phyloP scores from a whole-genome alignment of 2,329 filamentous ascomycete species.

The Phialocephala sp. region DNA sequence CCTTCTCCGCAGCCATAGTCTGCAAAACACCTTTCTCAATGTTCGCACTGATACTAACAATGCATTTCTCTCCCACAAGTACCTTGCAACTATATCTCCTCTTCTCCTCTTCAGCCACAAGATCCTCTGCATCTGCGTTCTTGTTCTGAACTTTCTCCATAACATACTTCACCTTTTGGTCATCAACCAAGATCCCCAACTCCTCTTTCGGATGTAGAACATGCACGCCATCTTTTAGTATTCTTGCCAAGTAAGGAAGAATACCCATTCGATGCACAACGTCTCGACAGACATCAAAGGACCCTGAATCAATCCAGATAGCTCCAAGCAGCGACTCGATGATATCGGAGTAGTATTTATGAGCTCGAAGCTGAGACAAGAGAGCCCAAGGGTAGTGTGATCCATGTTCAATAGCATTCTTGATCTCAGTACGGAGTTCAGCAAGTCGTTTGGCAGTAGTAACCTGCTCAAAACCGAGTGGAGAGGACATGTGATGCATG shows the following conservation, averaged over 20 bases:
- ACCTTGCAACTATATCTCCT: slow-evolving; percentile 53
- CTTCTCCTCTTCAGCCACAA: slow-evolving; percentile 14
- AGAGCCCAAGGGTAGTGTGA: slow-evolving; percentile 76
- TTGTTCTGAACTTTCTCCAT: slow-evolving; percentile 37
- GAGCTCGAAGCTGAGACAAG: slow-evolving; percentile 67
- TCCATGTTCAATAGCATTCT: slow-evolving; percentile 54
- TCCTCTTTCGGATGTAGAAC: slow-evolving; percentile 70
- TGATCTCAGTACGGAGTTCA: slow-evolving; percentile 55
- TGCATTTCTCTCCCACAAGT: slow-evolving; percentile 51
- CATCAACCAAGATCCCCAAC: slow-evolving; percentile 63
- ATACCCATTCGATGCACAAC: slow-evolving; percentile 72
- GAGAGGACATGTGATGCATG: slow-evolving; percentile 62
- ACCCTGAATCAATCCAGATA: slow-evolving; percentile 80
- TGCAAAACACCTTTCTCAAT: slow-evolving; percentile 57
- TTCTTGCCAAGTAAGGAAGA: slow-evolving; percentile 62
- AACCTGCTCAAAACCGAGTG: slow-evolving; percentile 54
- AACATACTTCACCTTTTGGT: slow-evolving; percentile 60
- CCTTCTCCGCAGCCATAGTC: slow-evolving; percentile 60
- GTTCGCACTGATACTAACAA: slow-evolving; percentile 54
- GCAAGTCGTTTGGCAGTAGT: slow-evolving; percentile 35
- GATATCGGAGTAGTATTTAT: slow-evolving; percentile 84
- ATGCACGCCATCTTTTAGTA: slow-evolving; percentile 65
- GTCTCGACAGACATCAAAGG: slow-evolving; percentile 60
- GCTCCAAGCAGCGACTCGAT: slow-evolving; percentile 83
- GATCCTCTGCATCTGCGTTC: slow-evolving; percentile 1